These are phyloP conservation scores for Cardamine resedifolia DNA, from an alignment of 345 rosid species.

Conservation along the genomic window DNA sequence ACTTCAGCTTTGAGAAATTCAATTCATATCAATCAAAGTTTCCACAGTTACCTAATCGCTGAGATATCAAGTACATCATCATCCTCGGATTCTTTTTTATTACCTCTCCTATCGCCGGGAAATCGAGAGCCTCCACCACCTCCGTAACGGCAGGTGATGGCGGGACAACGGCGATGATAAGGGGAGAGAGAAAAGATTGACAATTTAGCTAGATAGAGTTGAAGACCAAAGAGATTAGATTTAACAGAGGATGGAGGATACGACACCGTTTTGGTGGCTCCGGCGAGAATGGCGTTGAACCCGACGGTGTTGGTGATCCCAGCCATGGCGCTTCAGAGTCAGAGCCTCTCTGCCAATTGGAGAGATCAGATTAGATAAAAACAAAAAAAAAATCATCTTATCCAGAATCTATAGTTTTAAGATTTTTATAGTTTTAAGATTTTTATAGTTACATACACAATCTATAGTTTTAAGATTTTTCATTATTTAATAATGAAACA, in stretches of 20 bases:
- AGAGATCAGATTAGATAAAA: background rate
- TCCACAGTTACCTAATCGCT: conserved; percentile 49
- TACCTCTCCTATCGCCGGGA: conserved; percentile 47
- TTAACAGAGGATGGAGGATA: conserved; percentile 32
- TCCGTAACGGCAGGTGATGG: conserved; percentile 58
- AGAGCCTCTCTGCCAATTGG: conserved; percentile 16
- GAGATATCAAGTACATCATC: conserved; percentile 69
- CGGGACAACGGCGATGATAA: conserved; percentile 34
- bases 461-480: background rate
- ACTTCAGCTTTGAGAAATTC: background rate
- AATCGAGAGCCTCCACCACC: conserved; percentile 38
- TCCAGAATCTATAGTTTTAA: background rate
- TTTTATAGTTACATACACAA: too few species aligned
- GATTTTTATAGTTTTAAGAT: too few species aligned
- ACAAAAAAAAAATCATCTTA: conserved; percentile 1
- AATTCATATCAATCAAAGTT: background rate
- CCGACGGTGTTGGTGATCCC: conserved; percentile 53
- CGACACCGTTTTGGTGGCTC: conserved; percentile 28
- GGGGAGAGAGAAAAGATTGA: conserved; percentile 36
- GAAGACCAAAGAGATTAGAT: conserved; percentile 53
- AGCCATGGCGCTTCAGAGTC: conserved; percentile 51
- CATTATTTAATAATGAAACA: background rate
- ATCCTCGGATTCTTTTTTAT: conserved; percentile 50
- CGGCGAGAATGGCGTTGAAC: conserved; percentile 40
- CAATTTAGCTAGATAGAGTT: conserved; percentile 24